Conservation (phyloP, 306 rosid species). For the Begonia peltatifolia region DNA sequence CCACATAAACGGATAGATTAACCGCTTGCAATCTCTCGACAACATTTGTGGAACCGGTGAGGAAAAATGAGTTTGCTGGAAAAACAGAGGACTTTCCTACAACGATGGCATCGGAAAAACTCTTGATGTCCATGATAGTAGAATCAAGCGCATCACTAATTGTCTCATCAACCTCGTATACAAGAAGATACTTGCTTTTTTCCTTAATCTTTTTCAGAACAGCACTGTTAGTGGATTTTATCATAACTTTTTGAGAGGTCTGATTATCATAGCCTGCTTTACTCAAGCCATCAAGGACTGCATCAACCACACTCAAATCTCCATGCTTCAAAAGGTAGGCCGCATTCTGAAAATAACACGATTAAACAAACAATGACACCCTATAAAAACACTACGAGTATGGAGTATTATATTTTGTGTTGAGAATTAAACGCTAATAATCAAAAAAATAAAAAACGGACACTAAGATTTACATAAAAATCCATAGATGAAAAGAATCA, state of each 20-base stretch:
- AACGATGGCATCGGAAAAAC: conserved; percentile 52
- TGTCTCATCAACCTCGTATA: conserved; percentile 45
- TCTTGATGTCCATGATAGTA: conserved; percentile 47
- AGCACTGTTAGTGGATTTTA: conserved; percentile 71
- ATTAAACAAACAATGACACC: neutral
- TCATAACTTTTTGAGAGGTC: conserved; percentile 37
- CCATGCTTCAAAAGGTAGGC: conserved; percentile 46
- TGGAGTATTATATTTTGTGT: no score
- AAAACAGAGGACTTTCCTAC: conserved; percentile 43
- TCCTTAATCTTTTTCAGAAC: conserved; percentile 48
- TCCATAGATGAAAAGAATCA: no score
- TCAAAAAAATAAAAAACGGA: no score
- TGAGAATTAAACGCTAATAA: no score
- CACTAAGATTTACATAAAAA: no score
- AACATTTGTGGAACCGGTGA: conserved; percentile 18
- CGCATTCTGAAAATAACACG: conserved; percentile 45
- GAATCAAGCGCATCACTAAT: conserved; percentile 30
- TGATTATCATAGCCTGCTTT: conserved; percentile 55
- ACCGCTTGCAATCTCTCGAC: conserved; percentile 25
- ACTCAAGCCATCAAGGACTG: conserved; percentile 35
- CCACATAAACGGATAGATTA: conserved; percentile 59
- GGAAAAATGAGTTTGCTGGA: conserved; percentile 15
- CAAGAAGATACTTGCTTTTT: conserved; percentile 40
- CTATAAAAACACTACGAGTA: no score
- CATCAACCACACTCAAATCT: conserved; percentile 39